Conservation (phyloP, 2,329 filamentous ascomycete species). For the Dryadomyces sulphureus region DNA sequence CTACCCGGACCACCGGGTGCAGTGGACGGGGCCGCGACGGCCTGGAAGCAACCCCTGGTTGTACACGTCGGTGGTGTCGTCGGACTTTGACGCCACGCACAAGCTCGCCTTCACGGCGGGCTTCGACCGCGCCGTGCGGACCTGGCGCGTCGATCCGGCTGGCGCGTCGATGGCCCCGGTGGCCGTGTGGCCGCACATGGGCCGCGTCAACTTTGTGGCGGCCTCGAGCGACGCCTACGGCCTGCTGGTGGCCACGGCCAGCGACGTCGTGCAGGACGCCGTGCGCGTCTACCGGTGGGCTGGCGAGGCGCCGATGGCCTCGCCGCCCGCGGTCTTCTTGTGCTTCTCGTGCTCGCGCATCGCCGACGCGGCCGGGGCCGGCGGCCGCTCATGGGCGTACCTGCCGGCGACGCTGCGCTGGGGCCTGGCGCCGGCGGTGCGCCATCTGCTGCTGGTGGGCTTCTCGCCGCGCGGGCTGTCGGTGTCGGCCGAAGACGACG, state of each 20-base stretch:
- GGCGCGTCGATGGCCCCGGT: conserved; percentile 26
- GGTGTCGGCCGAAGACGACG: conserved; percentile 30
- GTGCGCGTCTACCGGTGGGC: conserved; percentile 41
- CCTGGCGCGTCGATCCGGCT: conserved; percentile 31
- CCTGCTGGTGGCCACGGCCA: conserved; percentile 42
- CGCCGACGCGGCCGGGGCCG: not conserved
- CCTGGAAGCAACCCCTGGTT: conserved; percentile 44
- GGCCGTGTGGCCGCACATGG: conserved; percentile 40
- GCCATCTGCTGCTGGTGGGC: conserved; percentile 42
- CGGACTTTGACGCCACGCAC: conserved; percentile 33
- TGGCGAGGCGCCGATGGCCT: conserved; percentile 14
- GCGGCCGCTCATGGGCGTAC: conserved; percentile 34
- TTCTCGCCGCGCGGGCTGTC: conserved; percentile 42
- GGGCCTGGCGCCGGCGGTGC: conserved; percentile 30
- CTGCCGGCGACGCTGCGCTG: conserved; percentile 49
- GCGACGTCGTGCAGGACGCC: conserved; percentile 37
- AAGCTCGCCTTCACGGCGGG: conserved; percentile 41
- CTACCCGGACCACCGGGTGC: conserved; percentile 41
- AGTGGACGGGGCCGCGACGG: conserved; percentile 23
- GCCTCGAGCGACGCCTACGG: conserved; percentile 31
- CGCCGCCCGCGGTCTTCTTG: conserved; percentile 21
- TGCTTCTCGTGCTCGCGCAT: conserved; percentile 25
- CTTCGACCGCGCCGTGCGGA: conserved; percentile 46
- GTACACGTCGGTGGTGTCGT: conserved; percentile 48
- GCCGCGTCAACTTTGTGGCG: conserved; percentile 48